Base-by-base conservation (phyloP, 306 rosid species). In the Sicyos edulis region DNA sequence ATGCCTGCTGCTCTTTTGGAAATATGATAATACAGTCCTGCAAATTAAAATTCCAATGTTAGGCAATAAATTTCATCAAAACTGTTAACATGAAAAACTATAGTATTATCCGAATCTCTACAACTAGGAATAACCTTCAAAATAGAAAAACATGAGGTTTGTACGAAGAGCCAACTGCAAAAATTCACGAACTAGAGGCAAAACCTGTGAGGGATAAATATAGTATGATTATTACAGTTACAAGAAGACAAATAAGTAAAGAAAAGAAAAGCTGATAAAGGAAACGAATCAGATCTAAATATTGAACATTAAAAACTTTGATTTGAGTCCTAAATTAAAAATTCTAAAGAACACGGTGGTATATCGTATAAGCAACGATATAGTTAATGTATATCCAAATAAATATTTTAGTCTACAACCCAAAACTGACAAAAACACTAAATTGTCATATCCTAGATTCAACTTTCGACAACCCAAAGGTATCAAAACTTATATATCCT, bases 11-110 rank as follows among this genome's bases (percentile, higher is more conserved):
- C 85, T 53, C 99, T 96, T 80, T 95, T 95, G 70, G 99, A 89
- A 78, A 95, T 89, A 82, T 95, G 99, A 78, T 91, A 95, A 82
- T 83, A 95, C 68, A 91, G 92, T 51, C 99, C 97, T 95, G 86
- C 82, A 73, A 56, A 74, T 62, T 47, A 75, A 76, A 60, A 4
- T 50, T 51, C 7, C 47, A 26, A 69, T 11, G 1, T 51, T 50
- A 8, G 59, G 16, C 57, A 15, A 16, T 17, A 71, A 21, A 51
- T 29, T 21, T 44, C 40, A 10, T 49, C 64, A 29, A 54, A 73
- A 11, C 20, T 21, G 67, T 53, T 20, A 9, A 13, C n/a, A 21
- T 15, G 58, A 54, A 63, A 12, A 61, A 53, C 42, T 22, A 70
- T 53, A 50, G 51, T 64, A 42, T 15, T 22, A 67, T 55, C 82